These are phyloP conservation scores for Corylus americana DNA, from an alignment of 306 rosid genomes.

Conservation along the genomic window DNA sequence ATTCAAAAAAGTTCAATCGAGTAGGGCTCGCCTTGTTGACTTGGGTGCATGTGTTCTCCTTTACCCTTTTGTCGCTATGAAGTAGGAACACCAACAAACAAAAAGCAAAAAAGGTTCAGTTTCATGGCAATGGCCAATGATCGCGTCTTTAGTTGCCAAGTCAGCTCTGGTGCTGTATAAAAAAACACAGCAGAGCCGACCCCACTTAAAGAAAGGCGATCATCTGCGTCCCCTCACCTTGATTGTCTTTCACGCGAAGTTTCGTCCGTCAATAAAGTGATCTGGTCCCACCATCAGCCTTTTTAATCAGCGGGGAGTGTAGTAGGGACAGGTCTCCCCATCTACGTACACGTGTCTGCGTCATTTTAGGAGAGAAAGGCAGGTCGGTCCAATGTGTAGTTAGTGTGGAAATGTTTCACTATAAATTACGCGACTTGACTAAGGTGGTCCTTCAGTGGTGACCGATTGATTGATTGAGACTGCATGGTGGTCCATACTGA, in stretches of 20 bases:
- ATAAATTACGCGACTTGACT: background rate
- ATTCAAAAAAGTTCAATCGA: no score
- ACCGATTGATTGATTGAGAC: background rate
- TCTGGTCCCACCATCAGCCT: background rate
- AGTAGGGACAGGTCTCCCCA: background rate
- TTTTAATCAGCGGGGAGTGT: slow-evolving; percentile 8
- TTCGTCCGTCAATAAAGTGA: slow-evolving; percentile 1
- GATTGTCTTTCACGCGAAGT: slow-evolving; percentile 30
- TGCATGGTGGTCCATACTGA: background rate
- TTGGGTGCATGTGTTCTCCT: background rate
- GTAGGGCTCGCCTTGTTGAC: no score
- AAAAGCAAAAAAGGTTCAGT: background rate
- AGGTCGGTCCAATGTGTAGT: background rate
- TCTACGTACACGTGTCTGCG: background rate
- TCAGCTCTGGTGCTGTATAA: no score
- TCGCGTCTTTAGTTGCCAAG: no score
- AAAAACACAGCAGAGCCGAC: background rate
- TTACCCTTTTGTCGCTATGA: background rate
- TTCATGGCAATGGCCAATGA: background rate
- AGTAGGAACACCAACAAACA: background rate
- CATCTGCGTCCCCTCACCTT: background rate
- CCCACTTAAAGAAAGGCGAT: background rate
- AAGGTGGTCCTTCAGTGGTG: background rate
- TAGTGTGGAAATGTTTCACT: background rate
- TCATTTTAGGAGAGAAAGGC: background rate